A percentile compares a stretch with the other conserved stretches of the same genome.
phyloP scores from a whole-genome alignment of 2,329 filamentous ascomycete species.

The Aspergillus hortae region DNA sequence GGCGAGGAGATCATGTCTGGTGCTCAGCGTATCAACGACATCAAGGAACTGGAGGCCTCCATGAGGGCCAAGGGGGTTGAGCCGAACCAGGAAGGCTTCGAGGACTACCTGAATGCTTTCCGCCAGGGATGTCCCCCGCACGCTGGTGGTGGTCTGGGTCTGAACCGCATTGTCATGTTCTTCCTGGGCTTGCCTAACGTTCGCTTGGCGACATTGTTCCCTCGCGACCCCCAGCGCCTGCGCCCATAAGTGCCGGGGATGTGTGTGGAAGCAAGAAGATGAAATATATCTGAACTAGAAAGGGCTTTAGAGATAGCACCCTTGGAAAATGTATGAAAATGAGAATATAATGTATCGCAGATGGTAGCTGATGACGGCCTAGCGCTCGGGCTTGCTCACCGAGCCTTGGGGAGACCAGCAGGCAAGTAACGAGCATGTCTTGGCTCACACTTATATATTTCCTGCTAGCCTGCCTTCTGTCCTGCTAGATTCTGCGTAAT shows the following conservation, averaged over 20 bases:
- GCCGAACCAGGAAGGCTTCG: slow-evolving; percentile 56
- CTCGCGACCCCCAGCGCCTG: slow-evolving; percentile 58
- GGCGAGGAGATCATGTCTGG: slow-evolving; percentile 67
- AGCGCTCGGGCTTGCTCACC: too few species aligned
- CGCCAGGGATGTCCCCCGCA: slow-evolving; percentile 62
- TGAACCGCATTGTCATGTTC: slow-evolving; percentile 66
- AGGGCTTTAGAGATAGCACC: neutral
- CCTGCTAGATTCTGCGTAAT: too few species aligned
- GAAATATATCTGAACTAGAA: neutral
- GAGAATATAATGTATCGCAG: too few species aligned
- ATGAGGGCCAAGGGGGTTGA: slow-evolving; percentile 60
- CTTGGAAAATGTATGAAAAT: neutral
- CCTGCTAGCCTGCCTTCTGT: too few species aligned
- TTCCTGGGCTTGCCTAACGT: slow-evolving; percentile 64
- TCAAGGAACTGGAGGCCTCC: slow-evolving; percentile 54
- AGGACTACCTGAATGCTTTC: slow-evolving; percentile 63
- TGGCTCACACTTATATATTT: too few species aligned
- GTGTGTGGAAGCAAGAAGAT: slow-evolving; percentile 9
- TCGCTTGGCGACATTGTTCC: slow-evolving; percentile 59
- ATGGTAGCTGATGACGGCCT: too few species aligned
- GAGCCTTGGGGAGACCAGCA: too few species aligned
- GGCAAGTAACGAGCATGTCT: too few species aligned
- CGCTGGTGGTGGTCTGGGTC: slow-evolving; percentile 61
- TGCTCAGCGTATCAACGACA: slow-evolving; percentile 63
- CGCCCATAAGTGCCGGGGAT: slow-evolving; percentile 29